Conservation (phyloP, 805 yeast genomes). For the Ogataea nonfermentans region DNA sequence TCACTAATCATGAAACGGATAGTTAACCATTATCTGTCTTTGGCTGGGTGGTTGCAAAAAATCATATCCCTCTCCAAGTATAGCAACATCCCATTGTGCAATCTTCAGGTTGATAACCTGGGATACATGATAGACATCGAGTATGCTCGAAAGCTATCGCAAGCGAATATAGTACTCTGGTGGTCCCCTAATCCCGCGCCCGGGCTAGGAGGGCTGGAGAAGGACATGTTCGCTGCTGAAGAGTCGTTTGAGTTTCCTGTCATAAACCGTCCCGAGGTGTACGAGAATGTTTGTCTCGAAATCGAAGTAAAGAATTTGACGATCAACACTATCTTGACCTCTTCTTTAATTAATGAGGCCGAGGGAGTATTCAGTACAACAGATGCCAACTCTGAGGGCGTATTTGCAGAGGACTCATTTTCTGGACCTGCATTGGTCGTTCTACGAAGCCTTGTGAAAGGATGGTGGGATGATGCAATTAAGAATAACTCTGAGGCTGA, state of each 20-base stretch:
- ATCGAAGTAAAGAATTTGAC: conserved; percentile 75
- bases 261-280: conserved; percentile 75
- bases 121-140: conserved; percentile 80
- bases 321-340: conserved; percentile 82
- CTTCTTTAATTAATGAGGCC: conserved; percentile 79
- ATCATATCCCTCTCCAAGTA: conserved; percentile 65
- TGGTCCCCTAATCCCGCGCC: conserved; percentile 84
- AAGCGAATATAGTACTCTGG: conserved; percentile 78
- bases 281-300: conserved; percentile 76
- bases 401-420: conserved; percentile 80
- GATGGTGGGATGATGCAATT: conserved; percentile 93
- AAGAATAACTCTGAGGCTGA: conserved; percentile 70
- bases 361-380: conserved; percentile 71
- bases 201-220: conserved; percentile 80
- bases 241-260: conserved; percentile 64
- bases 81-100: conserved; percentile 83
- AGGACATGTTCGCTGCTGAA: conserved; percentile 51
- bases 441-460: conserved; percentile 71
- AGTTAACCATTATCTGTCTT: conserved; percentile 65
- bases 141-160: conserved; percentile 73
- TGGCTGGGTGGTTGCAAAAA: conserved; percentile 71
- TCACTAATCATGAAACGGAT: conserved; percentile 59
- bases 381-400: conserved; percentile 23
- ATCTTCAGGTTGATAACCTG: conserved; percentile 72
- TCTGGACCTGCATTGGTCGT: conserved; percentile 70